Conservation (phyloP, 2,329 filamentous ascomycete species). For the Cladosporium sp. region DNA sequence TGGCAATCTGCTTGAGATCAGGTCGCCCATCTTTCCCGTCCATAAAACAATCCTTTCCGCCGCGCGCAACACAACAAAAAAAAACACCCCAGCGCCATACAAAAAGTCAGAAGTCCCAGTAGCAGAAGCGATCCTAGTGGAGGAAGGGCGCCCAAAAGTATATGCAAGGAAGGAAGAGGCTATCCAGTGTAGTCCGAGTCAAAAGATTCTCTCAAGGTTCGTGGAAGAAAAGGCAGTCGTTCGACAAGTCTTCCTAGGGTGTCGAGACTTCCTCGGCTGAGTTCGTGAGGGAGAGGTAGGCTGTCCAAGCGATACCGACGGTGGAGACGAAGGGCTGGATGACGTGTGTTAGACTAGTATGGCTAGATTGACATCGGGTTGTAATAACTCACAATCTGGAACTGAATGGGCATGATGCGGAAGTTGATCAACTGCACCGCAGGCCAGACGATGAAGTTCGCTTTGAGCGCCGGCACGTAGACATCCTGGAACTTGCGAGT, state of each 20-base stretch:
- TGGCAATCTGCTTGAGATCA: background rate
- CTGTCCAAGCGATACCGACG: conserved; percentile 95
- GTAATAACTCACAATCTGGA: conserved; percentile 75
- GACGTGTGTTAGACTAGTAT: conserved; percentile 1
- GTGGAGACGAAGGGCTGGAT: conserved; percentile 89
- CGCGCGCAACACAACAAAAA: background rate
- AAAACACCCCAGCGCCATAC: conserved; percentile 11
- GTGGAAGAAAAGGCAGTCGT: conserved; percentile 1
- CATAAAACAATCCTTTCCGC: background rate
- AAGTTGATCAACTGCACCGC: conserved; percentile 97
- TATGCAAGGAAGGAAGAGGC: conserved; percentile 3
- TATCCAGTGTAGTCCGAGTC: conserved; percentile 2
- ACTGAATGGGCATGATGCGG: conserved; percentile 88
- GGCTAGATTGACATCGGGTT: no score
- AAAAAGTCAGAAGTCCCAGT: background rate
- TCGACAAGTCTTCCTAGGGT: conserved; percentile 32
- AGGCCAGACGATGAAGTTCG: conserved; percentile 94
- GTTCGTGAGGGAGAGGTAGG: conserved; percentile 91
- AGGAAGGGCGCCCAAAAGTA: background rate
- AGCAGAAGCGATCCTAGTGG: background rate
- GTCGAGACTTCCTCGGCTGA: conserved; percentile 66
- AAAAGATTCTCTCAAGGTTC: conserved; percentile 8
- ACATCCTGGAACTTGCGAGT: conserved; percentile 86
- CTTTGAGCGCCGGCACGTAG: conserved; percentile 90
- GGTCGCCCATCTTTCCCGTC: background rate